Evolutionary conservation across 2,329 filamentous ascomycete genomes (phyloP), one percentile per base, ranked within the genome.

Genomic region (Botrytis paeoniae): DNA sequence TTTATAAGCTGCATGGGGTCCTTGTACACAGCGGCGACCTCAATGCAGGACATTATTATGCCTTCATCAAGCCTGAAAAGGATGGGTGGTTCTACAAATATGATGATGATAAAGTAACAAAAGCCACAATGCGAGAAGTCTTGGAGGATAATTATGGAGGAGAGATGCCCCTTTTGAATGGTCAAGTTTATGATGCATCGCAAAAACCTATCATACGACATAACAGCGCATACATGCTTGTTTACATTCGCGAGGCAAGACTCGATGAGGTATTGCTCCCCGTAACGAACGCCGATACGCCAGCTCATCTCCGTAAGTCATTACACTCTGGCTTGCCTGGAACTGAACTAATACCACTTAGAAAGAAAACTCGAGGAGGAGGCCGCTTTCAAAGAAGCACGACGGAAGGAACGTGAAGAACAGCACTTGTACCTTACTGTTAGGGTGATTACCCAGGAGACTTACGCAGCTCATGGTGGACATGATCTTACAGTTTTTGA

Each of bases 21-120:
- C 86, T 99, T 62, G 96, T 99, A 10, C 96, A 99, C 83, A 98
- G 94, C 78, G 96, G 96, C 75, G 96, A 98, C 80, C 87, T 98
- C 72, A 98, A 99, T 82, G 95, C 97, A 18, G 96, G 96, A 5
- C 96, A 99, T 83, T 99, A 99, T 83, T 99, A 99, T 80, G 96
- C 96, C 0, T 99, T 97, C 83, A 84, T 99, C 78, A 98, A 97
- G 81, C 96, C 97, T 0, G 89, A 91, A 73, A 97, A 97, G 83
- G 93, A 97, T 75, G 95, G 96, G 45, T 90, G 93, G 84, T 99
- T 97, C 84, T 98, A 97, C 86, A 96, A 93, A 79, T 99, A 97
- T 78, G 97, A 99, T 79, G 96, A 99, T 77, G 96, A 99, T 80
- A 92, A 95, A 77, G 96, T 99, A 59, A 98, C 95, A n/a, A 93